These are phyloP conservation scores for Salix purpurea DNA, from an alignment of 345 rosid genomes.

Conservation along the genomic window DNA sequence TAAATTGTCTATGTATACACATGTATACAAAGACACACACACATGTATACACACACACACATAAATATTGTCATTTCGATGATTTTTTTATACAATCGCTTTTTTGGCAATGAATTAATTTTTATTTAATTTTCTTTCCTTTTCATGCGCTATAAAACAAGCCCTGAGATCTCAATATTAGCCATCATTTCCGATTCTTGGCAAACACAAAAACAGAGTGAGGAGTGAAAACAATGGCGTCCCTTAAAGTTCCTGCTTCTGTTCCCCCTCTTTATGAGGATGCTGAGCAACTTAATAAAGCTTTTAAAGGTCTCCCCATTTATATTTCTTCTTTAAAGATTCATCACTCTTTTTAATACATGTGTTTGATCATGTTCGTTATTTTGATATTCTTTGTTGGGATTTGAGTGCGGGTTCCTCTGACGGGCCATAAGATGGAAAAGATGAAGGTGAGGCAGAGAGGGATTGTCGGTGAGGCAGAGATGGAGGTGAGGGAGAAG, in stretches of 20 bases:
- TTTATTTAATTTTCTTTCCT: background rate
- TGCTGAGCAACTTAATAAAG: slow-evolving; percentile 80
- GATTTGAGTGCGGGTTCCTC: background rate
- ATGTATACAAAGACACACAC: too few relatives aligned
- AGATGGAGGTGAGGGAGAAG: too few relatives aligned
- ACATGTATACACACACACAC: too few relatives aligned
- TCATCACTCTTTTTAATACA: background rate
- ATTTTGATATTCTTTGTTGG: background rate
- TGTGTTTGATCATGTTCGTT: background rate
- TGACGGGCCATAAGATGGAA: background rate
- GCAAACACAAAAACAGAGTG: slow-evolving; percentile 4
- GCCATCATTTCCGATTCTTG: slow-evolving; percentile 10
- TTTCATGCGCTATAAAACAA: background rate
- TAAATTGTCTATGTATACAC: too few relatives aligned
- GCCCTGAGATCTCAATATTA: background rate
- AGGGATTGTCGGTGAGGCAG: too few relatives aligned
- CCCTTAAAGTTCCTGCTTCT: slow-evolving; percentile 52
- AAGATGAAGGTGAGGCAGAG: too few relatives aligned
- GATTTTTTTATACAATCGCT: background rate
- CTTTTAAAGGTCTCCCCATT: slow-evolving; percentile 52
- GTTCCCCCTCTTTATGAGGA: slow-evolving; percentile 77
- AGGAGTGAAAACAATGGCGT: slow-evolving; percentile 52
- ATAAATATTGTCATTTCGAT: background rate
- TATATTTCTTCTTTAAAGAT: background rate
- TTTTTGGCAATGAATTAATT: background rate